Evolutionary conservation across 2,329 filamentous ascomycete genomes (phyloP), one percentile per base, ranked within the genome.

Genomic region (Fusarium azukiicola): DNA sequence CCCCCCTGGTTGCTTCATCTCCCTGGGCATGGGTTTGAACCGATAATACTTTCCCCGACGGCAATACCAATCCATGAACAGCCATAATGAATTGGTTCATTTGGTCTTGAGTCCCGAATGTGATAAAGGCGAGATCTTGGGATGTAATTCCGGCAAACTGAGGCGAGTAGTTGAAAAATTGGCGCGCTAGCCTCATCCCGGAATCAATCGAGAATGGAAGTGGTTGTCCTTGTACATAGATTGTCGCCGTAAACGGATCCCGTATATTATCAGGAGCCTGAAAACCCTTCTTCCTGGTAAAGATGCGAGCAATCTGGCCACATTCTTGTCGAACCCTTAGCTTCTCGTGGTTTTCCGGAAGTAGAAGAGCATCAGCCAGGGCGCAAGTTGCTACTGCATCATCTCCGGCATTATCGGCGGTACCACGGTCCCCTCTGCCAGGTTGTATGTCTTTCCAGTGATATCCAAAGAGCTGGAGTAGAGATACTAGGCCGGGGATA

Each of bases 381-480:
- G 75, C 79, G 6, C 71, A 69, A 3, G 63, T 79, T 11, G 64
- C 73, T 1, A 81, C 70, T 6, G 77, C 77, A 40, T 79, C 74
- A 23, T 81, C 72, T 40, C 77, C 79, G 2, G 75, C 79, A 50
- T 79, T 78, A 23, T 78, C 75, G 19, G 77, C 72, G 13, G n/a
- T 49, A 6, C 69, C 73, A 7, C 19, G 17, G 19, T 38, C 21
- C 13, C 47, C n/a, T n/a, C 32, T 66, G 36, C 49, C 42, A 1
- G 69, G 44, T 19, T 47, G 61, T 13, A 80, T 13, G 36, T 79
- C 67, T 16, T 74, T 49, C 72, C 71, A 54, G 32, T 61, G 40
- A 49, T 78, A 80, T 11, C 46, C 32, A 42, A 68, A 74, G 0
- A 52, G 6, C 17, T 74, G 23, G n/a, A 79, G 68, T 14, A 71